These are phyloP conservation scores for Athelia psychrophila DNA, from an alignment of 1,284 basidiomycete species.

Conservation along the genomic window DNA sequence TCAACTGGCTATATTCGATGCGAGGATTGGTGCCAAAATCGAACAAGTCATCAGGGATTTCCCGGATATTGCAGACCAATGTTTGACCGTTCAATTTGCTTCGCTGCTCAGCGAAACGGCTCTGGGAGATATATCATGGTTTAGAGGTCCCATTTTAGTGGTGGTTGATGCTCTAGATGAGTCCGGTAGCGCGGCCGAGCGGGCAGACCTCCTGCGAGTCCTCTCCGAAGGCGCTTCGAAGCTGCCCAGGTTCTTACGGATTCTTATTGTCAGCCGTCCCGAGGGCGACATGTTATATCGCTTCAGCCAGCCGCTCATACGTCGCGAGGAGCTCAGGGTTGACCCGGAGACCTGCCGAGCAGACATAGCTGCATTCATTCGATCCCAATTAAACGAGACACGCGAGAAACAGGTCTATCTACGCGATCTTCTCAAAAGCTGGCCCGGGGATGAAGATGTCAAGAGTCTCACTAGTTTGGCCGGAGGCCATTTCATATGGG, in stretches of 20 bases:
- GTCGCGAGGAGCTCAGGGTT: neutral
- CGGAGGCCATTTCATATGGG: no score
- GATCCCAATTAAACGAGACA: no score
- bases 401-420: no score
- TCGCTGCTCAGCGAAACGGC: neutral
- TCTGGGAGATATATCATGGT: neutral
- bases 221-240: neutral
- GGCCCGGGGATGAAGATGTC: no score
- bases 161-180: constrained; percentile 1
- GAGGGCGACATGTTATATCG: neutral
- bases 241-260: neutral
- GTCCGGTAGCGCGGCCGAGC: neutral
- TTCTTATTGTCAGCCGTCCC: neutral
- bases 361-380: neutral
- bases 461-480: no score
- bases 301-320: neutral
- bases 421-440: no score
- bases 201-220: neutral
- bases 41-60: neutral
- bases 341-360: neutral
- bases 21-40: neutral
- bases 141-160: neutral
- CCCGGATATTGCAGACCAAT: neutral
- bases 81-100: neutral
- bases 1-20: neutral